Evolutionary conservation across 2,329 filamentous ascomycete species (phyloP), one percentile per base, ranked within the genome.

Genomic region (Trichoderma guizhouense): DNA sequence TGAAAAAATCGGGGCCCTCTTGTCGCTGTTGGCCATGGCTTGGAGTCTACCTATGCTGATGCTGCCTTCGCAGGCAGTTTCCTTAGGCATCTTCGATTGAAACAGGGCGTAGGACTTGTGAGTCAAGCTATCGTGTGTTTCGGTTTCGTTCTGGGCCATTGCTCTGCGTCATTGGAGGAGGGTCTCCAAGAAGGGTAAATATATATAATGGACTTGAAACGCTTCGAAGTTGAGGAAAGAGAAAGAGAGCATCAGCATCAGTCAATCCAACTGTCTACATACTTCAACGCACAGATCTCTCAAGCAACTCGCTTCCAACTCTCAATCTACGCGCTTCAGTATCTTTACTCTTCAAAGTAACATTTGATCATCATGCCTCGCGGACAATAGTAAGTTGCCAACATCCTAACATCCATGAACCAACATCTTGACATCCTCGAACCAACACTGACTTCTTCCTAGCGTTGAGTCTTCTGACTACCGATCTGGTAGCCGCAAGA

Each of bases 11-110:
- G 51, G 39, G 66, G 32, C 36, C 32, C 7, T 36, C 21, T 69
- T 28, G 28, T 51, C 21, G 30, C 28, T 28, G 57, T 60, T 69
- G 21, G 57, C 14, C 18, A 15, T 12, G 30, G 30, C 21, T 3
- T 26, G 43, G 21, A 21, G 18, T 43, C 2, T 32, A 18, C 12
- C 26, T 26, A 34, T 24, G 39, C 57, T 53, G 57, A 51, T 62
- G 67, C 9, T 62, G 67, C 67, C 66, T 69, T 61, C 53, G 64
- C 24, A 61, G 66, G 66, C 66, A 34, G 66, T 53, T 11, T 30
- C 24, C 55, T 34, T 3, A 69, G 67, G 57, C 66, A 69, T 51
- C 58, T 47, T 58, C 21, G 14, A 69, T 3, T 51, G 14, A 69
- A 12, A 30, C 43, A 53, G 30, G 67, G 57, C 57, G 57, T 53